phyloP scores from a whole-genome alignment of 495 filamentous ascomycete genomes.

The Penicillium maclennaniae region DNA sequence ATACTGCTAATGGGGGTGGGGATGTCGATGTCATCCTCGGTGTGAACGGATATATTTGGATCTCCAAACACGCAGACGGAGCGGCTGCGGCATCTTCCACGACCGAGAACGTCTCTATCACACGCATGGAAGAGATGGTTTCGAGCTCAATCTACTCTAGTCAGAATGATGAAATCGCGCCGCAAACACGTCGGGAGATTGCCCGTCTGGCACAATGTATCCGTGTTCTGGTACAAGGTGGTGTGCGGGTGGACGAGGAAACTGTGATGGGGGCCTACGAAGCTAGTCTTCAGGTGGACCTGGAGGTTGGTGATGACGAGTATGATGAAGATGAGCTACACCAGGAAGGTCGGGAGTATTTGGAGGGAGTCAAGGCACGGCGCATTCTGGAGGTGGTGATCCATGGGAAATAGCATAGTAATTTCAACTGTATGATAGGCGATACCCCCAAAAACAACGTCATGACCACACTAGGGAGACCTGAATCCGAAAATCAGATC shows the following conservation, averaged over 20 bases:
- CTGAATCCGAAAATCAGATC: neutral
- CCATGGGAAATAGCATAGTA: slow-evolving; percentile 6
- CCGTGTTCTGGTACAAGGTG: slow-evolving; percentile 72
- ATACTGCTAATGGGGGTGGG: slow-evolving; percentile 63
- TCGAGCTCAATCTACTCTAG: slow-evolving; percentile 77
- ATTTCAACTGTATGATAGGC: slow-evolving; percentile 11
- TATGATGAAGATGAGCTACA: slow-evolving; percentile 37
- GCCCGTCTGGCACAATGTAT: slow-evolving; percentile 75
- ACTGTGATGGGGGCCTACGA: slow-evolving; percentile 81
- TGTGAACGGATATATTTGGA: slow-evolving; percentile 95
- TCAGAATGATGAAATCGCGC: slow-evolving; percentile 78
- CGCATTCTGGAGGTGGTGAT: slow-evolving; percentile 57
- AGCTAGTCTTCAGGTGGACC: slow-evolving; percentile 67
- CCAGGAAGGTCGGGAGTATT: slow-evolving; percentile 52
- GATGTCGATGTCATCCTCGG: slow-evolving; percentile 84
- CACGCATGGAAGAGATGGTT: slow-evolving; percentile 76
- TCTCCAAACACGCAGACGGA: slow-evolving; percentile 67
- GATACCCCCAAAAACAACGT: slow-evolving; percentile 3
- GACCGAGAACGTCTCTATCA: slow-evolving; percentile 59
- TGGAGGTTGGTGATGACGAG: slow-evolving; percentile 50
- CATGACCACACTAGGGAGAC: neutral
- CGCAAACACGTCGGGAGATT: slow-evolving; percentile 81
- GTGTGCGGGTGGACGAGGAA: slow-evolving; percentile 85
- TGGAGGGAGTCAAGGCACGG: slow-evolving; percentile 68
- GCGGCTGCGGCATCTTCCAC: slow-evolving; percentile 47